Percentiles rank a stretch among this genome's conserved stretches.
These are phyloP conservation scores for Colletotrichum neosansevieriae DNA, from an alignment of 2,329 filamentous ascomycete species.

Conservation along the genomic window DNA sequence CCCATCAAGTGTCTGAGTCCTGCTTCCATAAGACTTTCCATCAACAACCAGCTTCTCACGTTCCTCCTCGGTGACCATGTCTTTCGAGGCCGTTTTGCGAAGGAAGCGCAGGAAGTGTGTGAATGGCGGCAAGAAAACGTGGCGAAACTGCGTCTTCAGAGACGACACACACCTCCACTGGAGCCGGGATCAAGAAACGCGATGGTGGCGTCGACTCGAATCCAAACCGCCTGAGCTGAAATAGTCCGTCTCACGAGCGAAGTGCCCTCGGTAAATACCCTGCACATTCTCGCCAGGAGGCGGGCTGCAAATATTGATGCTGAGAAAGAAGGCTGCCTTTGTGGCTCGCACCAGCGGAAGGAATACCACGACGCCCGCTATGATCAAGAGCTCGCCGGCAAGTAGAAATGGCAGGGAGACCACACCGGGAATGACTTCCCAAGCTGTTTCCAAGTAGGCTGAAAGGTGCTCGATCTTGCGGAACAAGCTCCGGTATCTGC, in stretches of 20 bases:
- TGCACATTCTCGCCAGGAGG: not conserved
- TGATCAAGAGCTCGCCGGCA: not conserved
- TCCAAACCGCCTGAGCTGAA: not conserved
- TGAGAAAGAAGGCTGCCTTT: not conserved
- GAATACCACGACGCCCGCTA: not conserved
- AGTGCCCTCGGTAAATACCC: accelerated
- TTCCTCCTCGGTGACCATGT: too few species aligned
- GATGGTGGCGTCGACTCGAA: not conserved
- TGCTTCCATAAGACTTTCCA: too few species aligned
- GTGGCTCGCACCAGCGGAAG: not conserved
- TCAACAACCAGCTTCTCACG: too few species aligned
- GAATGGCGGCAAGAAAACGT: too few species aligned
- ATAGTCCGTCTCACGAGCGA: not conserved
- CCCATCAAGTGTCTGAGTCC: too few species aligned
- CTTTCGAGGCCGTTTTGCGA: too few species aligned
- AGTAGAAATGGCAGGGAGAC: not conserved
- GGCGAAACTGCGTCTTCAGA: too few species aligned
- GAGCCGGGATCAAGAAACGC: not conserved
- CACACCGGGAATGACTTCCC: not conserved
- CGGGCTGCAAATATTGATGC: not conserved
- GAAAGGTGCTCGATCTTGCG: not conserved
- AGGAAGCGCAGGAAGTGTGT: too few species aligned
- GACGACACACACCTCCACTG: too few species aligned
- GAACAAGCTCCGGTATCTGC: not conserved
- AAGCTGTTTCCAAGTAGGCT: not conserved